phyloP scores from a whole-genome alignment of 2,329 filamentous ascomycete species.

The Aspergillus aculeatus region DNA sequence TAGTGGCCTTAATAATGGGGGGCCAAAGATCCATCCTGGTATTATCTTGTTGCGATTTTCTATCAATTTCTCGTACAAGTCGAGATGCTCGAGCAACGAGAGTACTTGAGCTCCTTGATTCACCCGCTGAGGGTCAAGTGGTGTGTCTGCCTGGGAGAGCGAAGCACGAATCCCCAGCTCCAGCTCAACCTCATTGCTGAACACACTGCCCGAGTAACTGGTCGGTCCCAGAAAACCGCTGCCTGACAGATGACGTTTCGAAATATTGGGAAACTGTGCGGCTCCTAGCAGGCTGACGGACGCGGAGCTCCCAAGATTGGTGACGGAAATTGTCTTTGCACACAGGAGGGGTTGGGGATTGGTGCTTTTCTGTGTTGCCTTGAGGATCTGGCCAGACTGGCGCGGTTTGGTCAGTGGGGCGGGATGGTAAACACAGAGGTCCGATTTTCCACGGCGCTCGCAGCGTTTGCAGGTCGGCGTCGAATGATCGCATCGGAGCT shows the following conservation, averaged over 20 bases:
- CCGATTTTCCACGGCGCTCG: constrained; percentile 6
- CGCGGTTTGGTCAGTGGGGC: constrained; percentile 14
- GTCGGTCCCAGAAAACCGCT: constrained; percentile 23
- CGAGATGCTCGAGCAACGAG: constrained; percentile 9
- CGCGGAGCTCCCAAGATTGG: background rate
- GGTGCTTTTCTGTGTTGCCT: background rate
- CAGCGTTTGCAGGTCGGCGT: constrained; percentile 21
- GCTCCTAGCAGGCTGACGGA: background rate
- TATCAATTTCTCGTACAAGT: constrained; percentile 15
- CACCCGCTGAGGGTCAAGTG: constrained; percentile 7
- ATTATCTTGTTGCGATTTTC: constrained; percentile 13
- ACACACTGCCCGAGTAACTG: constrained; percentile 17
- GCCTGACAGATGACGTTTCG: background rate
- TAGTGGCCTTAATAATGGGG: background rate
- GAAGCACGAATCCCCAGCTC: background rate
- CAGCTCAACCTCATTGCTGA: constrained; percentile 13
- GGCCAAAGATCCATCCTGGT: constrained; percentile 3
- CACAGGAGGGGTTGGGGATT: background rate
- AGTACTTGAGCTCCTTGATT: constrained; percentile 16
- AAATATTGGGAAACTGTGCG: background rate
- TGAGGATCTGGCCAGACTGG: background rate
- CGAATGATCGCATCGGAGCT: constrained; percentile 25
- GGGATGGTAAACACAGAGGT: constrained; percentile 19
- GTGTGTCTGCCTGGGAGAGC: background rate
- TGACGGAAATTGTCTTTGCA: background rate